Evolutionary conservation across 2,329 filamentous ascomycete genomes (phyloP).

Genomic region (Fusarium sambucinum): DNA sequence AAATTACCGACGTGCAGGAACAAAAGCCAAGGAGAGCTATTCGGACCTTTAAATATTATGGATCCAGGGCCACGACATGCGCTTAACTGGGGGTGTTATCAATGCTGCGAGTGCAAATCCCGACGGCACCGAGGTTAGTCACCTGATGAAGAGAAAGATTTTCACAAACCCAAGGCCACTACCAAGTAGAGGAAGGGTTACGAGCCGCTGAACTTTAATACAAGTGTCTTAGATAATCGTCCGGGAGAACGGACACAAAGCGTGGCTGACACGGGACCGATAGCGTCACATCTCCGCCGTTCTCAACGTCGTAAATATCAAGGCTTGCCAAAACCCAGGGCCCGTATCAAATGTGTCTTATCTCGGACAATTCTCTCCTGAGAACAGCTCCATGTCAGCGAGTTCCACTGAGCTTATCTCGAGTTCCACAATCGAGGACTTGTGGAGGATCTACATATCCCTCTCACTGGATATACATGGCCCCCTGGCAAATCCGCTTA

Average conservation of each 20-base stretch:
- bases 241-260: conserved; percentile 3
- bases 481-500: neutral
- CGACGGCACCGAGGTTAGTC: conserved; percentile 4
- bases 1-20: conserved; percentile 9
- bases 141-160: neutral
- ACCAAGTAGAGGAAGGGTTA: neutral
- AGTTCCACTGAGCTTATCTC: conserved; percentile 32
- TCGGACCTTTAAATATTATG: conserved; percentile 26
- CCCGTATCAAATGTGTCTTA: neutral
- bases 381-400: neutral
- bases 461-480: neutral
- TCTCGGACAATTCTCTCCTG: neutral
- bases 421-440: conserved; percentile 12
- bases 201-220: neutral
- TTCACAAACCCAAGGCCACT: neutral
- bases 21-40: conserved; percentile 10
- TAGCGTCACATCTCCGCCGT: neutral
- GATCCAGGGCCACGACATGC: neutral
- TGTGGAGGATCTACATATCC: conserved; percentile 11
- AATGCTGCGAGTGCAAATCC: neutral
- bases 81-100: neutral
- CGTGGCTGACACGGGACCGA: conserved; percentile 6
- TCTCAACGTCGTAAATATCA: neutral
- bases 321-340: neutral
- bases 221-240: conserved; percentile 1